phyloP scores from a whole-genome alignment of 2,329 filamentous ascomycete species.

The Emmonsia crescens region DNA sequence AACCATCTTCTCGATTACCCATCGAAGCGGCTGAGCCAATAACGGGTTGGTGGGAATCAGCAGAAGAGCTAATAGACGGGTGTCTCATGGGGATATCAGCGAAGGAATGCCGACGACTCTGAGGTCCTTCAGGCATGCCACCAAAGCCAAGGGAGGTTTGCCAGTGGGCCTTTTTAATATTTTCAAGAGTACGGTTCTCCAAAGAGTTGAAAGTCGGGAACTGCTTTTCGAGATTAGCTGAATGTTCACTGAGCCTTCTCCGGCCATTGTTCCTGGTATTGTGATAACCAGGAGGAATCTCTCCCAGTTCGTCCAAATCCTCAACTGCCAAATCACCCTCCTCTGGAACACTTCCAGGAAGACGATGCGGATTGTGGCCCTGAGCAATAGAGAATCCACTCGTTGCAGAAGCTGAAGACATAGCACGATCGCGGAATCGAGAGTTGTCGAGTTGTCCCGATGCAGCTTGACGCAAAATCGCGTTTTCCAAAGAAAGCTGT shows the following conservation, averaged over 20 bases:
- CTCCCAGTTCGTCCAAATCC: constrained; percentile 34
- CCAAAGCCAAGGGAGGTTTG: constrained; percentile 41
- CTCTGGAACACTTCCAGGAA: constrained; percentile 33
- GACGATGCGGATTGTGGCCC: constrained; percentile 26
- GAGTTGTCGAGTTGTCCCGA: constrained; percentile 27
- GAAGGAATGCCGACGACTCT: constrained; percentile 42
- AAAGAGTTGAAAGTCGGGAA: constrained; percentile 26
- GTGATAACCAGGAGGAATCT: constrained; percentile 29
- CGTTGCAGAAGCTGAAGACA: constrained; percentile 29
- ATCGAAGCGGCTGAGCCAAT: constrained; percentile 16
- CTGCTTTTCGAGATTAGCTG: constrained; percentile 32
- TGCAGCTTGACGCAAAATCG: constrained; percentile 36
- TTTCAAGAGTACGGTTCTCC: constrained; percentile 37
- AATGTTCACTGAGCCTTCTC: constrained; percentile 37
- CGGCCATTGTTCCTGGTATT: constrained; percentile 27
- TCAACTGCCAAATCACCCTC: constrained; percentile 35
- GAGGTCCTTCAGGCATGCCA: constrained; percentile 34
- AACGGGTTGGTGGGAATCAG: constrained; percentile 21
- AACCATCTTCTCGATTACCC: constrained; percentile 28
- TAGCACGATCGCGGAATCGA: constrained; percentile 30
- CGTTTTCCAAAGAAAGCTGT: constrained; percentile 38
- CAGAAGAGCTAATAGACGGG: constrained; percentile 31
- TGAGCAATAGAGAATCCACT: constrained; percentile 24
- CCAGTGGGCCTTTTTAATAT: constrained; percentile 39
- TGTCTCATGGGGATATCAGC: constrained; percentile 41